Evolutionary conservation across 169 alveolate genomes (phyloP).

Genomic region (Neospora caninum): DNA sequence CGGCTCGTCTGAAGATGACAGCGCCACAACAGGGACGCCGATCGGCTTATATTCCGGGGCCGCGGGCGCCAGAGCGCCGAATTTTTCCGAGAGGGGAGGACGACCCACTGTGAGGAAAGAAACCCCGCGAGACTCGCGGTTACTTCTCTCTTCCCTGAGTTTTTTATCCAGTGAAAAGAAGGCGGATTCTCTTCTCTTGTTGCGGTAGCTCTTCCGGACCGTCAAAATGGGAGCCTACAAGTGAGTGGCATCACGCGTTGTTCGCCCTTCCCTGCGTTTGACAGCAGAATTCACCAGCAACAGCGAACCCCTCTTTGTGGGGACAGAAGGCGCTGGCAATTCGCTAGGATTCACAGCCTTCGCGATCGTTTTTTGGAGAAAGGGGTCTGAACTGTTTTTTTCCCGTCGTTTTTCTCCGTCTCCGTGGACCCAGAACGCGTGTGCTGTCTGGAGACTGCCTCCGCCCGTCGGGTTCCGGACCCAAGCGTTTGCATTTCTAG

Average conservation of each 20-base stretch:
- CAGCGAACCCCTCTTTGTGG: neutral
- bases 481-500: too few species aligned
- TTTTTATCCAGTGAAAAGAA: neutral
- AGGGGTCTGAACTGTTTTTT: too few species aligned
- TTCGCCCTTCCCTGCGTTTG: too few species aligned
- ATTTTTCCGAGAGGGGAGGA: neutral
- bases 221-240: constrained; percentile 45
- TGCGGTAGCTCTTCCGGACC: neutral
- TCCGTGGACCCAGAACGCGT: too few species aligned
- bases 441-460: too few species aligned
- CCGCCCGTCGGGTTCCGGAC: too few species aligned
- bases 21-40: too few species aligned
- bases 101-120: neutral
- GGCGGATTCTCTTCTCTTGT: neutral
- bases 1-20: too few species aligned
- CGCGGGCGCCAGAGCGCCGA: neutral
- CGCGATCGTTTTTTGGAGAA: too few species aligned
- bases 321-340: neutral
- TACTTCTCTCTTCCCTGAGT: constrained; percentile 16
- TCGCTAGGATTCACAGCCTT: too few species aligned
- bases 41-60: constrained; percentile 1
- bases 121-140: neutral
- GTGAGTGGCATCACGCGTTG: neutral
- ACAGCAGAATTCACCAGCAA: too few species aligned
- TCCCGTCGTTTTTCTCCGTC: too few species aligned